These are phyloP conservation scores for Zymoseptoria tritici DNA, from an alignment of 2,329 filamentous ascomycete species.

Conservation along the genomic window DNA sequence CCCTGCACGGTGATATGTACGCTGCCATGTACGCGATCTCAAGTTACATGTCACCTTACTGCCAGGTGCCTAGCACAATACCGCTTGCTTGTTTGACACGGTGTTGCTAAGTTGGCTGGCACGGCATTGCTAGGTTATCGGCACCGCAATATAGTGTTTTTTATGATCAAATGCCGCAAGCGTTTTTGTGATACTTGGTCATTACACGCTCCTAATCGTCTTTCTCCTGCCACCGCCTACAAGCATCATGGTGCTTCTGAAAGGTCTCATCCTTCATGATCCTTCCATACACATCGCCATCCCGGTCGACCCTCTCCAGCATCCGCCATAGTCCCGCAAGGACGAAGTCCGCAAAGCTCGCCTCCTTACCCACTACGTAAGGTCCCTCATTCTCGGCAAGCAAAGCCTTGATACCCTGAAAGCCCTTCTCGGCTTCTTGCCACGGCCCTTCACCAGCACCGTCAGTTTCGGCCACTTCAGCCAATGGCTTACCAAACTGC, in stretches of 20 bases:
- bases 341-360: conserved; percentile 52
- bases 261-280: conserved; percentile 34
- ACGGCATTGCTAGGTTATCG: background rate
- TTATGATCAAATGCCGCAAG: no score
- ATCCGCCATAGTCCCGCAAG: conserved; percentile 43
- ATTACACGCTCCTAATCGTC: conserved; percentile 22
- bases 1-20: background rate
- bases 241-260: conserved; percentile 33
- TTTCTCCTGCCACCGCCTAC: conserved; percentile 33
- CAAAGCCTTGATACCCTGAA: conserved; percentile 31
- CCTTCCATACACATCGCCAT: conserved; percentile 33
- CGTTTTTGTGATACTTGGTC: background rate
- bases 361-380: conserved; percentile 52
- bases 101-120: background rate
- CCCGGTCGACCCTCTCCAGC: conserved; percentile 24
- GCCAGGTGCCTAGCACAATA: background rate
- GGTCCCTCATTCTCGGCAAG: conserved; percentile 51
- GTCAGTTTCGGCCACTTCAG: conserved; percentile 37
- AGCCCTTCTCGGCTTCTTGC: conserved; percentile 36
- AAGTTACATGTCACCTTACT: background rate
- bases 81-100: background rate
- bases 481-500: conserved; percentile 46
- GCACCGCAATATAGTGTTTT: background rate
- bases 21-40: background rate
- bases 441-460: conserved; percentile 45